Conservation (phyloP, 2,329 filamentous ascomycete genomes). For the Mycosphaerella sp. region DNA sequence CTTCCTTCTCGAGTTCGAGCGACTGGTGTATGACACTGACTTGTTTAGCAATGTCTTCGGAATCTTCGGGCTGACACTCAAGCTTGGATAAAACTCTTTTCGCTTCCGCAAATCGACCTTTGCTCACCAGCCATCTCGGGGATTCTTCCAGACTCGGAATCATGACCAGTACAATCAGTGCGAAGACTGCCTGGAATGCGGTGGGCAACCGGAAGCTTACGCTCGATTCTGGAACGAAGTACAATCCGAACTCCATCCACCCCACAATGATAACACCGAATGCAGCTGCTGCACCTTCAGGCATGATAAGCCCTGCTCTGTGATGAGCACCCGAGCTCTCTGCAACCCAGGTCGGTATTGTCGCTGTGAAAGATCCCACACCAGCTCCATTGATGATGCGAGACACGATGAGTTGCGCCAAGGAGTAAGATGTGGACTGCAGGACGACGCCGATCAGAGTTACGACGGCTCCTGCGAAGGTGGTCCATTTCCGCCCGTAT, state of each 20-base stretch:
- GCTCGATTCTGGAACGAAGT: constrained; percentile 19
- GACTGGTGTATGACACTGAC: constrained; percentile 21
- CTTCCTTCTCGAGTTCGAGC: constrained; percentile 21
- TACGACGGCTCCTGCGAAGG: constrained; percentile 36
- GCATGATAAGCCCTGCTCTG: constrained; percentile 19
- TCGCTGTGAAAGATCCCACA: constrained; percentile 33
- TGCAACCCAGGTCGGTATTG: constrained; percentile 21
- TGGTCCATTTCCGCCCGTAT: constrained; percentile 39
- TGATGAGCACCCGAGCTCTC: constrained; percentile 22
- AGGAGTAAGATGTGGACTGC: constrained; percentile 34
- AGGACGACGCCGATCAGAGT: constrained; percentile 40
- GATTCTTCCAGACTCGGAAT: constrained; percentile 32
- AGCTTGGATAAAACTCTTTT: constrained; percentile 26
- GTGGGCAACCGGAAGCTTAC: constrained; percentile 37
- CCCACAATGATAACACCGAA: constrained; percentile 25
- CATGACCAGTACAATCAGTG: constrained; percentile 32
- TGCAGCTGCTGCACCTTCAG: constrained; percentile 21
- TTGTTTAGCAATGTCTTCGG: constrained; percentile 18
- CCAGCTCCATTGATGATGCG: constrained; percentile 46
- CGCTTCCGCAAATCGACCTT: constrained; percentile 25
- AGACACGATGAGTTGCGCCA: constrained; percentile 48
- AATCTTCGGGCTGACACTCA: constrained; percentile 22
- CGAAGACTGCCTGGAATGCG: constrained; percentile 41
- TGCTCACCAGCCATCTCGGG: constrained; percentile 25
- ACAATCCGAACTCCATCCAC: constrained; percentile 26